Conservation (phyloP, 2,329 filamentous ascomycete genomes). For the Phialophora verrucosa region DNA sequence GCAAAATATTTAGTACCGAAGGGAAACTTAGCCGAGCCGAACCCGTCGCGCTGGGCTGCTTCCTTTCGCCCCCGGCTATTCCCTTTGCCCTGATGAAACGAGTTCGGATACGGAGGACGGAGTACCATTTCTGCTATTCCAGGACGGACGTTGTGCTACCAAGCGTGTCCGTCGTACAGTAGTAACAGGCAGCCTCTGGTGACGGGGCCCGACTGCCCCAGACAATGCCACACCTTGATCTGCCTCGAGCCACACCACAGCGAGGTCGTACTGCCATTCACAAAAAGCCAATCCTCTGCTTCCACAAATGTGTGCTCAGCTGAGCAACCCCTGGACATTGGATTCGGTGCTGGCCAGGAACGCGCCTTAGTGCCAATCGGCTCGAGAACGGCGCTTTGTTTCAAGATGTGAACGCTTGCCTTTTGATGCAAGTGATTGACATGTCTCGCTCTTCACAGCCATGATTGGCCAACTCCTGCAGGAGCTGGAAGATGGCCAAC, state of each 20-base stretch:
- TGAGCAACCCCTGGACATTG: background rate
- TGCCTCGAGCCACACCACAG: background rate
- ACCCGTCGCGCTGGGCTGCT: background rate
- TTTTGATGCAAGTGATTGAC: background rate
- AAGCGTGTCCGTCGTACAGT: background rate
- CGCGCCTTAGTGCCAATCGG: background rate
- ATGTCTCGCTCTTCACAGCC: background rate
- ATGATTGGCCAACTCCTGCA: slow-evolving; percentile 4
- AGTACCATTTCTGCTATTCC: background rate
- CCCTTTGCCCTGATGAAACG: background rate
- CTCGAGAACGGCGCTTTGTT: background rate
- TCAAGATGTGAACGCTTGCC: background rate
- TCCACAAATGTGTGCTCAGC: background rate
- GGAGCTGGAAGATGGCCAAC: background rate
- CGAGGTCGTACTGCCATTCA: background rate
- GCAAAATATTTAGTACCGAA: background rate
- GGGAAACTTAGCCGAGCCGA: background rate
- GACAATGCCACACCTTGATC: background rate
- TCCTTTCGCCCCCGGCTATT: slow-evolving; percentile 3
- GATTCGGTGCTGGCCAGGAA: background rate
- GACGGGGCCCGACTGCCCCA: background rate
- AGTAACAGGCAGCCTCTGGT: background rate
- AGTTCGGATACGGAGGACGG: too few species aligned
- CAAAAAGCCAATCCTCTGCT: background rate
- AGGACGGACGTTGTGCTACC: background rate